phyloP scores from a whole-genome alignment of 2,329 filamentous ascomycete species.

The Verticillium isaacii region DNA sequence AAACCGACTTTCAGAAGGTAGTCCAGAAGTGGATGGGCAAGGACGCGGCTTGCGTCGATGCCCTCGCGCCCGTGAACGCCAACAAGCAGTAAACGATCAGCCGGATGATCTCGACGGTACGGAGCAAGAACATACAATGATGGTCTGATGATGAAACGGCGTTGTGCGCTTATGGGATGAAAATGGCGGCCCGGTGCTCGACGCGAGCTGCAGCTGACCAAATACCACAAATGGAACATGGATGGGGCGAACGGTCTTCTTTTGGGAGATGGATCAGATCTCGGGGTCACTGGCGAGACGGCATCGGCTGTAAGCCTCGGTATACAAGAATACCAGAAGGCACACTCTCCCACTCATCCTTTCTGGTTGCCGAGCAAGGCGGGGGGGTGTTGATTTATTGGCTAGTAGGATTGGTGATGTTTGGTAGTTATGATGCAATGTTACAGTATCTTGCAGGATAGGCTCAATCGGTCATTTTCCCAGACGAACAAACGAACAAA shows the following conservation, averaged over 20 bases:
- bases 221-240: neutral
- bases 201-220: neutral
- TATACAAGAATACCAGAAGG: neutral
- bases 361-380: neutral
- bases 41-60: slow-evolving; percentile 20
- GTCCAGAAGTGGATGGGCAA: slow-evolving; percentile 60
- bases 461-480: neutral
- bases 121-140: neutral
- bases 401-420: neutral
- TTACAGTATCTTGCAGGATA: neutral
- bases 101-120: neutral
- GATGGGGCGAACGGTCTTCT: neutral
- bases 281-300: neutral
- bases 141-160: neutral
- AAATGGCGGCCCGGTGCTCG: neutral
- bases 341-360: neutral
- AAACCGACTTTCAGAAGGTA: slow-evolving; percentile 81
- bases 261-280: neutral
- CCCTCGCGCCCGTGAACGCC: neutral
- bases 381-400: neutral
- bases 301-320: neutral
- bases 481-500: neutral
- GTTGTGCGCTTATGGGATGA: neutral
- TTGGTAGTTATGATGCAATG: neutral
- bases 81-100: neutral